Percentiles rank a stretch among this genome's conserved stretches.
Conservation (phyloP, 2,329 filamentous ascomycete genomes). For the Ophiostoma australiae region DNA sequence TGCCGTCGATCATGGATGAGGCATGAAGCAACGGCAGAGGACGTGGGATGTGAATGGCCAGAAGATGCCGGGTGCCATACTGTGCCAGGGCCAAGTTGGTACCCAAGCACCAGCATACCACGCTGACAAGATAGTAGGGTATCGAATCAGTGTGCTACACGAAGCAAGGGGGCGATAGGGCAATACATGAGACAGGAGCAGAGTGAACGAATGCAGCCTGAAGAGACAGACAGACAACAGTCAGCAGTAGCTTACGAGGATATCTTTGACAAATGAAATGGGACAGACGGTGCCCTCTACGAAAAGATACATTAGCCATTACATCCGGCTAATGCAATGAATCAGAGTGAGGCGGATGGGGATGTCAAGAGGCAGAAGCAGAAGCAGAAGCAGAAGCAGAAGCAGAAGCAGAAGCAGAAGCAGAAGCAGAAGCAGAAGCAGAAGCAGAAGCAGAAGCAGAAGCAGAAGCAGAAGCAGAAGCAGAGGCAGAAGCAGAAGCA, state of each 20-base stretch:
- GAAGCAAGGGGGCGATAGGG: slow-evolving; percentile 5
- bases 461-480: too few species aligned
- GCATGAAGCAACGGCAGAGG: neutral
- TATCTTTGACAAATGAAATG: slow-evolving; percentile 79
- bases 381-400: too few species aligned
- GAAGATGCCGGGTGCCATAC: neutral
- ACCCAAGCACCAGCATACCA: neutral
- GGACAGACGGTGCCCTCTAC: slow-evolving; percentile 77
- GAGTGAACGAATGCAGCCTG: neutral
- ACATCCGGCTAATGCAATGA: neutral
- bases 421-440: too few species aligned
- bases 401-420: too few species aligned
- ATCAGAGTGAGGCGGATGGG: neutral
- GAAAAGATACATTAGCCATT: slow-evolving; percentile 38
- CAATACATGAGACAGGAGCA: neutral
- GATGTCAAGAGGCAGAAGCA: neutral
- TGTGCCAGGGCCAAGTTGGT: neutral
- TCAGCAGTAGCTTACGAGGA: slow-evolving; percentile 58
- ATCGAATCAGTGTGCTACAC: slow-evolving; percentile 7
- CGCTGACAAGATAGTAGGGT: neutral
- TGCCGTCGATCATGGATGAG: neutral
- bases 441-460: too few species aligned
- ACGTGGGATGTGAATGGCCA: neutral
- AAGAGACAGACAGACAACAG: slow-evolving; percentile 14
- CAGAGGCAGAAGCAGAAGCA: neutral